Evolutionary conservation across 2,329 filamentous ascomycete genomes (phyloP).

Genomic region (Botrytis galanthina): DNA sequence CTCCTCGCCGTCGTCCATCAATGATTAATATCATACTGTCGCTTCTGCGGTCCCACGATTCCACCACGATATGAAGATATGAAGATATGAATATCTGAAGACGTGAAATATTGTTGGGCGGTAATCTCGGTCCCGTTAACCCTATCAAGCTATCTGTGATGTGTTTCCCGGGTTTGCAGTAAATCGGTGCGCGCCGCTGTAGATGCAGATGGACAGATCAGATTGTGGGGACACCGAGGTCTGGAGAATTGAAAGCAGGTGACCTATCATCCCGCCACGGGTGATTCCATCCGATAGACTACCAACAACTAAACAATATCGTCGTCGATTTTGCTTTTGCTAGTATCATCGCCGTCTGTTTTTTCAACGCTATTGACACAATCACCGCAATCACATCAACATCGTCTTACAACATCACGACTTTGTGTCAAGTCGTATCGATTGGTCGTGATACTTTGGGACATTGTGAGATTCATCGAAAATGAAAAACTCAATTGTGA

Average conservation of each 20-base stretch:
- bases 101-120: background rate
- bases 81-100: background rate
- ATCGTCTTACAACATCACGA: background rate
- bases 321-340: background rate
- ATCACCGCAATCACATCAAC: background rate
- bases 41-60: background rate
- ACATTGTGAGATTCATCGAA: background rate
- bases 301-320: background rate
- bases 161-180: background rate
- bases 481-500: slow-evolving; percentile 3
- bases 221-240: background rate
- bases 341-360: background rate
- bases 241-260: background rate
- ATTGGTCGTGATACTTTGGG: background rate
- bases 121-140: background rate
- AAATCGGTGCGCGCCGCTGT: background rate
- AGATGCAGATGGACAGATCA: background rate
- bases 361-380: background rate
- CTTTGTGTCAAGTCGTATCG: background rate
- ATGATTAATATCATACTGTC: background rate
- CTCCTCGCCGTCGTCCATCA: slow-evolving; percentile 12
- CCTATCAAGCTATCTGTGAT: background rate
- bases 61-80: background rate
- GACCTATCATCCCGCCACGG: background rate
- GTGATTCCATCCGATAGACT: background rate